These are phyloP conservation scores for Rubia yunnanensis DNA, from an alignment of 257 asterid species.

Conservation along the genomic window DNA sequence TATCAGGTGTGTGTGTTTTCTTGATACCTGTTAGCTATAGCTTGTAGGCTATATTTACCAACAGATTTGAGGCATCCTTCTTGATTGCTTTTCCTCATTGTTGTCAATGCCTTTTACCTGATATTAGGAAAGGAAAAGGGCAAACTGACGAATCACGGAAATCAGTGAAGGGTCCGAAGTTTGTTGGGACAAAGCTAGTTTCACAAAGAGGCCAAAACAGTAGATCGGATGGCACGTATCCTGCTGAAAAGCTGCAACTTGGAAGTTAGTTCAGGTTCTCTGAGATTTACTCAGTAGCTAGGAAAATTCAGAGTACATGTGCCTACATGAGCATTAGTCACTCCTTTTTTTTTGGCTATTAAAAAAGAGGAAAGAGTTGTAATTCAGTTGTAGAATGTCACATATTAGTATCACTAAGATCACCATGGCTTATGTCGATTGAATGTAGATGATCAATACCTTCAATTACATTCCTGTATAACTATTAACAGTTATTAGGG, in stretches of 20 bases:
- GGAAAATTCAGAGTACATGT: not conserved
- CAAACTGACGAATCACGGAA: conserved; percentile 21
- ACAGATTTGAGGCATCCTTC: not conserved
- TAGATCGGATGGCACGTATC: conserved; percentile 38
- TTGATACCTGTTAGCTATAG: not conserved
- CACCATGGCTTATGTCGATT: too few species aligned
- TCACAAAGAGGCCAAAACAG: conserved; percentile 29
- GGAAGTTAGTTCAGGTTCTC: conserved; percentile 20
- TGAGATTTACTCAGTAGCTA: not conserved
- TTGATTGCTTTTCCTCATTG: not conserved
- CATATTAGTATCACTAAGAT: not conserved
- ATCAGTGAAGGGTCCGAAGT: conserved; percentile 11
- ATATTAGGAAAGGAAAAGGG: conserved; percentile 37
- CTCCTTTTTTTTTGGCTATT: not conserved
- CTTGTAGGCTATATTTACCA: not conserved
- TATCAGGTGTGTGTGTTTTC: conserved; percentile 61
- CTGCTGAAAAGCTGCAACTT: conserved; percentile 52
- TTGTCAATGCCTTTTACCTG: not conserved
- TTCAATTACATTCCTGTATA: too few species aligned
- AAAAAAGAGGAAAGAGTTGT: not conserved
- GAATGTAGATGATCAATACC: too few species aligned
- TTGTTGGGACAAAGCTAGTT: conserved; percentile 24
- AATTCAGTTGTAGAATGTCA: not conserved
- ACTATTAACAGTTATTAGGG: too few species aligned
- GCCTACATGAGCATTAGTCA: not conserved